These are phyloP conservation scores for Entomortierella parvispora DNA, from an alignment of 192 early-diverging fungal genomes.

Conservation along the genomic window DNA sequence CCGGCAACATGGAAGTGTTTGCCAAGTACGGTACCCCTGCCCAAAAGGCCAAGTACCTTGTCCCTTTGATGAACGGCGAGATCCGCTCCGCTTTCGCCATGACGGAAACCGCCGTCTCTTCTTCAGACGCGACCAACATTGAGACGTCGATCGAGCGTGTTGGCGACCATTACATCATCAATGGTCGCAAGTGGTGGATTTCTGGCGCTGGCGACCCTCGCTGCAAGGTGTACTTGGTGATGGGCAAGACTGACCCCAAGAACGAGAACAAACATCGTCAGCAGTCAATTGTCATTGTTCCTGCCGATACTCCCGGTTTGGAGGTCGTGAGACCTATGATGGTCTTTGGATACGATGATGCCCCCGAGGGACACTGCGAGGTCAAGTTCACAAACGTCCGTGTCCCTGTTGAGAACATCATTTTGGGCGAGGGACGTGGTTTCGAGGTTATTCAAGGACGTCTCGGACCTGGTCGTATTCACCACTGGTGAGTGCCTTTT, in stretches of 20 bases:
- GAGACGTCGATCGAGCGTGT: constrained; percentile 76
- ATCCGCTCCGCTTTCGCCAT: constrained; percentile 98
- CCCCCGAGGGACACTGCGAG: constrained; percentile 96
- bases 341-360: constrained; percentile 95
- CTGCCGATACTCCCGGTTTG: constrained; percentile 83
- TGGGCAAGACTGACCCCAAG: constrained; percentile 86
- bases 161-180: constrained; percentile 71
- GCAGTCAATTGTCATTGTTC: constrained; percentile 90
- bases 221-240: constrained; percentile 85
- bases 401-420: constrained; percentile 86
- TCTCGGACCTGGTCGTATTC: constrained; percentile 93
- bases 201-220: constrained; percentile 94
- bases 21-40: constrained; percentile 88
- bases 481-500: constrained; percentile 76
- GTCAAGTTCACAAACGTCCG: constrained; percentile 88
- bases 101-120: constrained; percentile 93
- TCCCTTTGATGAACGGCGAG: constrained; percentile 89
- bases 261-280: constrained; percentile 78
- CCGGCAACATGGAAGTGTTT: constrained; percentile 99
- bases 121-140: constrained; percentile 98
- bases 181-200: constrained; percentile 97
- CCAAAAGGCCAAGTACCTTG: constrained; percentile 83
- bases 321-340: constrained; percentile 82
- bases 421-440: constrained; percentile 93
- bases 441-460: constrained; percentile 98